Percentiles rank a stretch among this genome's conserved stretches.
These are phyloP conservation scores for Cucurbita maxima DNA, from an alignment of 306 rosid species.

Conservation along the genomic window DNA sequence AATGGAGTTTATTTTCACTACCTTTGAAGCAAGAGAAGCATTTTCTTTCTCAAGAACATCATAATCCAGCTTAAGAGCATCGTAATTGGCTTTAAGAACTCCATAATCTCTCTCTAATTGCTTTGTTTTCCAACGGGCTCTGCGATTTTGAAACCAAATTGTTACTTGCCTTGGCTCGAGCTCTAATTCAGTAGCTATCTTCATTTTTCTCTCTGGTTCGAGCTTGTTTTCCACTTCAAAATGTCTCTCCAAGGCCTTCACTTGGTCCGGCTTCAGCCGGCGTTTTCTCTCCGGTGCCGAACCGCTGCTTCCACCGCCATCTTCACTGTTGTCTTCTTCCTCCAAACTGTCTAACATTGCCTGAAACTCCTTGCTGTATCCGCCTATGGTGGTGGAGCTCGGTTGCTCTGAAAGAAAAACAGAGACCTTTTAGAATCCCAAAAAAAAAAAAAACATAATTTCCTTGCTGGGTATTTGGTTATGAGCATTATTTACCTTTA, in stretches of 20 bases:
- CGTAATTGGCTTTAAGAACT: slow-evolving; percentile 39
- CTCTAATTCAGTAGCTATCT: slow-evolving; percentile 48
- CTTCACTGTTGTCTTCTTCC: slow-evolving; percentile 46
- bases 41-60: slow-evolving; percentile 38
- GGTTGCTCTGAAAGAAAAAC: neutral
- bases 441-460: neutral
- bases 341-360: slow-evolving; percentile 55
- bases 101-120: slow-evolving; percentile 59
- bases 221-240: slow-evolving; percentile 64
- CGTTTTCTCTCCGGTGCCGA: slow-evolving; percentile 33
- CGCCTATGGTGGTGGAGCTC: neutral
- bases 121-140: slow-evolving; percentile 73
- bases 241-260: slow-evolving; percentile 49
- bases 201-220: slow-evolving; percentile 55
- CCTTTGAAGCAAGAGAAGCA: slow-evolving; percentile 29
- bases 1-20: slow-evolving; percentile 1
- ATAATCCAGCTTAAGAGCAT: slow-evolving; percentile 32
- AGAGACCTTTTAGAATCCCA: neutral
- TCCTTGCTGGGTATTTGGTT: neutral
- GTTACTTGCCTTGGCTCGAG: slow-evolving; percentile 68
- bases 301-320: neutral
- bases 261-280: slow-evolving; percentile 43
- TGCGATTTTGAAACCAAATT: slow-evolving; percentile 79
- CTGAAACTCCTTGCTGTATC: slow-evolving; percentile 58
- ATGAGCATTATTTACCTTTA: slow-evolving; percentile 24